phyloP scores from a whole-genome alignment of 1,284 basidiomycete species.

The Apiotrichum sp. region DNA sequence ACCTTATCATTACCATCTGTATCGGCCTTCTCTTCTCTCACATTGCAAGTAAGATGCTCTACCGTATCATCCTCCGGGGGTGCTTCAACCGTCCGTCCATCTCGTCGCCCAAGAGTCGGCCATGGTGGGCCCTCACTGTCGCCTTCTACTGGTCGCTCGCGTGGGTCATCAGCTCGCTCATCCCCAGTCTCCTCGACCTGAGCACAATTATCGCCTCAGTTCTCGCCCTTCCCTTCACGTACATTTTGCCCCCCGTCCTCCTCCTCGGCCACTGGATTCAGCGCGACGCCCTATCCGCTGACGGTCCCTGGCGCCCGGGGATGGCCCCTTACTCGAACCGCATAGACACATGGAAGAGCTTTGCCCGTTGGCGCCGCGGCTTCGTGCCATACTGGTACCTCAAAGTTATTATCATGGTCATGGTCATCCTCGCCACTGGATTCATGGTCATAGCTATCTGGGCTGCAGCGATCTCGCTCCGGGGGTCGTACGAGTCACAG shows the following conservation, averaged over 20 bases:
- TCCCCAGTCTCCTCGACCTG: constrained; percentile 56
- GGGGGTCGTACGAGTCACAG: no score
- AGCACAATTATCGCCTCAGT: constrained; percentile 52
- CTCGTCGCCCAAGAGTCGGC: constrained; percentile 50
- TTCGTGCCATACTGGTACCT: constrained; percentile 1
- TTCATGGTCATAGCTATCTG: no score
- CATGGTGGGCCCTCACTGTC: constrained; percentile 44
- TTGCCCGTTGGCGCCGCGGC: not conserved
- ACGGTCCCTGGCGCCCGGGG: not conserved
- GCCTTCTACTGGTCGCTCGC: constrained; percentile 46
- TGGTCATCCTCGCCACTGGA: not conserved
- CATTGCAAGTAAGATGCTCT: constrained; percentile 39
- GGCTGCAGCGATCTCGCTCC: no score
- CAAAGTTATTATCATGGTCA: not conserved
- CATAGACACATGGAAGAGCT: not conserved
- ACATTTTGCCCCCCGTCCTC: constrained; percentile 2
- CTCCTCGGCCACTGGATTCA: constrained; percentile 9
- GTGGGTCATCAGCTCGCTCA: constrained; percentile 57
- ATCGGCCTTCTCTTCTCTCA: constrained; percentile 62
- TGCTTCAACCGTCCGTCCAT: constrained; percentile 54
- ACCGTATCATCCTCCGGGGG: constrained; percentile 47
- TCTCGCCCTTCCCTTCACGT: not conserved
- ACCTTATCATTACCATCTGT: constrained; percentile 45
- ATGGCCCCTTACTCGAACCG: not conserved
- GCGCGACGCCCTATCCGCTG: constrained; percentile 1